Evolutionary conservation across 345 rosid genomes (phyloP).

Genomic region (Eucalyptus rudis): DNA sequence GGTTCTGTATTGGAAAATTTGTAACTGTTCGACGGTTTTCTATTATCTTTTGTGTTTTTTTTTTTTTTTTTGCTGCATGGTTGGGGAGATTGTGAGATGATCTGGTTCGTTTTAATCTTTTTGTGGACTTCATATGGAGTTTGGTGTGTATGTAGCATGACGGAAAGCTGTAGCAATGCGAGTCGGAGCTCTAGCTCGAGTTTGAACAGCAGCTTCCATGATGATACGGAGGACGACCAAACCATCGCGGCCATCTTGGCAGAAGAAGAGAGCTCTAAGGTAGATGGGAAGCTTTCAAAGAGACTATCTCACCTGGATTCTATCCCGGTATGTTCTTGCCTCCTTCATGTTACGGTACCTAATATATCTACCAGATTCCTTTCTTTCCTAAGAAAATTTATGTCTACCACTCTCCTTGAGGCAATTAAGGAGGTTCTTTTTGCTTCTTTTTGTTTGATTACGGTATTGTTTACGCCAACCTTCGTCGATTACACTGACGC

Average conservation of each 20-base stretch:
- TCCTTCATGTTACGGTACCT: neutral
- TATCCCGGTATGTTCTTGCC: conserved; percentile 47
- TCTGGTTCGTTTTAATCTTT: neutral
- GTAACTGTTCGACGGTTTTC: neutral
- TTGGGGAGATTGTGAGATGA: neutral
- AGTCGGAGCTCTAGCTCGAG: conserved; percentile 83
- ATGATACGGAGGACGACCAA: conserved; percentile 77
- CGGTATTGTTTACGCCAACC: neutral
- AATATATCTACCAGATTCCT: neutral
- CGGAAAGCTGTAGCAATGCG: conserved; percentile 34
- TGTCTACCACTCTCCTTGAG: neutral
- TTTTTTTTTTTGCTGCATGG: neutral
- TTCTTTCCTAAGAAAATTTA: neutral
- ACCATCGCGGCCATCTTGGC: conserved; percentile 71
- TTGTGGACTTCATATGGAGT: neutral
- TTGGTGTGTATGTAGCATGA: conserved; percentile 15
- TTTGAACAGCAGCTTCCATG: conserved; percentile 55
- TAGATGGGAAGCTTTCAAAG: conserved; percentile 53
- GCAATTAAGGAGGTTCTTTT: neutral
- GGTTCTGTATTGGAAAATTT: neutral
- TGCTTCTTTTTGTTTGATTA: neutral
- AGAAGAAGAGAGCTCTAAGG: conserved; percentile 35
- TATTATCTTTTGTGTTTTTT: neutral
- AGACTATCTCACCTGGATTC: conserved; percentile 85
- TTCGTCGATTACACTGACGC: neutral